Evolutionary conservation across 164 flowering plant species (phyloP), one percentile per base, ranked within the genome.

Genomic region (Magnolia sinica): DNA sequence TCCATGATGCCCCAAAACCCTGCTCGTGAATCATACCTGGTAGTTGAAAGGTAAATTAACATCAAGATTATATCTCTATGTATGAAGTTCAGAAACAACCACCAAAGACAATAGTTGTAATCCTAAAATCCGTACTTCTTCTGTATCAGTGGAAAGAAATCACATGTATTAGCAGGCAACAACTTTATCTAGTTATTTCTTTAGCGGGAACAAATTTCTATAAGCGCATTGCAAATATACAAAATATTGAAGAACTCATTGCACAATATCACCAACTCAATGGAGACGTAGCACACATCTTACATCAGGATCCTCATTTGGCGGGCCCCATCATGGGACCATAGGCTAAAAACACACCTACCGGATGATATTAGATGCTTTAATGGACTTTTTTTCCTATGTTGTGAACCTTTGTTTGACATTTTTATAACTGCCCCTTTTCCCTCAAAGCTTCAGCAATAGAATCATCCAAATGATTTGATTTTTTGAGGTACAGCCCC

Each of bases 1-100:
- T 89, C 93, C 76, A 89, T 83, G 61, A 85, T 86, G 76, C 96
- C 98, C 98, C 98, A 93, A 75, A 93, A 93, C 75, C 98, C 96
- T 72, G 92, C 95, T 80, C 84, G 81, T 70, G 71, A 84, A 61
- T 93, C 98, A 77, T 93, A 93, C 98, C 98, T 93, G 83, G 51
- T 70, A 37, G 37, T 81, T 29, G 55, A 52, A 79, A 64, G 37
- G 19, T 49, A 51, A 24, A 55, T 55, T 11, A 55, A 10, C 61
- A 55, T 55, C 13, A 55, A 10, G 16, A 55, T 55, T 51, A 73
- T 73, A 50, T 1, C 45, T 66, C 66, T 37, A 1, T 58, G 55
- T 59, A 71, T 74, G 37, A 52, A 55, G 67, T 67, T 27, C 59
- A 50, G 49, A 31, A 74, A 50, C 51, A 74, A 63, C 29, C 9